Evolutionary conservation across 2,329 filamentous ascomycete species (phyloP), one percentile per base, ranked within the genome.

Genomic region (Cadophora sp.): DNA sequence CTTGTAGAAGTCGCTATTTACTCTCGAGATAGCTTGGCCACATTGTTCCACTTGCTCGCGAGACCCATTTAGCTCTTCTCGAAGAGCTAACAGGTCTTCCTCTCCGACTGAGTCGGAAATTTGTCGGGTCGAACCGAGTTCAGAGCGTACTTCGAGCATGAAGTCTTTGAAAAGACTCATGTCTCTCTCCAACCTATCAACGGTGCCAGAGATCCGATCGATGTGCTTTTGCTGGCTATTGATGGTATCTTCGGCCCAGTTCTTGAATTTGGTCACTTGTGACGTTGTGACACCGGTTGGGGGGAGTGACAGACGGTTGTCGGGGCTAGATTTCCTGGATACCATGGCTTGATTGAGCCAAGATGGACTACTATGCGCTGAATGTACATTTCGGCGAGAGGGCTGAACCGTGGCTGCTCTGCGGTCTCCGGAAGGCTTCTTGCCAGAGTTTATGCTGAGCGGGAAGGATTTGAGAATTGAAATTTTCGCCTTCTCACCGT

Each of bases 161-260:
- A 78, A 77, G 26, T 70, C 69, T 67, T 71, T 77, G n/a, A 79
- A 73, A 8, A 34, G 53, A 34, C 67, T 67, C 71, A 79, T 75
- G 37, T 76, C 74, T 37, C 53, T 68, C 37, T 78, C 73, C 11
- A 79, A 73, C 7, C 70, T 68, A 51, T 69, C 65, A 14, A 78
- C 55, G 29, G 71, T 69, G 19, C 64, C 71, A 22, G 69, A 72
- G 34, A 78, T 70, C 9, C 76, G 74, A 65, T 76, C 74, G 43
- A 79, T 78, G 62, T 77, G 74, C 50, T 72, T 71, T 66, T 73
- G 70, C 66, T 79, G 76, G 37, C 31, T 62, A 22, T 51, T 64
- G 37, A 78, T 74, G 9, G 71, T 67, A 50, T 68, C 65, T 55
- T 75, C 68, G 7, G 73, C 75, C 74, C 76, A 77, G 11, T 48